phyloP scores from a whole-genome alignment of 768 basidiomycete species.

The Leccinum arenicola region DNA sequence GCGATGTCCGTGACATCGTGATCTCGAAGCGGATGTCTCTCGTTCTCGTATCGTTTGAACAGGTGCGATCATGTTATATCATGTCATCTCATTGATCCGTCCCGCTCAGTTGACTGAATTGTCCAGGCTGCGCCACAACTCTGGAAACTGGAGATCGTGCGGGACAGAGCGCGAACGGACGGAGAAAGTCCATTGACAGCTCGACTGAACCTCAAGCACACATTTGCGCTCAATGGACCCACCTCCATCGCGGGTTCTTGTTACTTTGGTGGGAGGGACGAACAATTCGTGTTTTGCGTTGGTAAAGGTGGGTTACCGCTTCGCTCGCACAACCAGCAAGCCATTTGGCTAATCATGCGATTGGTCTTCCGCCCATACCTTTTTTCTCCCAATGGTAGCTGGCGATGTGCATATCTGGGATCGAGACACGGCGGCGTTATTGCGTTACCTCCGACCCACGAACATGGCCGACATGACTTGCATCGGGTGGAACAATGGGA shows the following conservation, averaged over 20 bases:
- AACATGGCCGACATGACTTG: constrained; percentile 61
- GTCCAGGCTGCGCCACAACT: constrained; percentile 69
- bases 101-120: not conserved
- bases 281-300: constrained; percentile 76
- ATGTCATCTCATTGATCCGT: not conserved
- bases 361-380: not conserved
- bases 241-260: constrained; percentile 78
- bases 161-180: constrained; percentile 42
- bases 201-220: constrained; percentile 48
- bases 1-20: constrained; percentile 52
- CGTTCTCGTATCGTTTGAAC: constrained; percentile 39
- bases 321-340: not conserved
- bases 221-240: constrained; percentile 58
- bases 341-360: not conserved
- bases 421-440: constrained; percentile 66
- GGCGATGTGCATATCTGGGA: constrained; percentile 89
- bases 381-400: constrained; percentile 36
- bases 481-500: constrained; percentile 75
- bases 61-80: constrained; percentile 13
- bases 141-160: constrained; percentile 66
- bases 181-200: constrained; percentile 12
- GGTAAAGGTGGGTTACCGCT: constrained; percentile 55
- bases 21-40: constrained; percentile 42
- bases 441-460: constrained; percentile 66
- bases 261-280: constrained; percentile 76